phyloP scores from a whole-genome alignment of 441 rosid species.

The Populus hybrid region DNA sequence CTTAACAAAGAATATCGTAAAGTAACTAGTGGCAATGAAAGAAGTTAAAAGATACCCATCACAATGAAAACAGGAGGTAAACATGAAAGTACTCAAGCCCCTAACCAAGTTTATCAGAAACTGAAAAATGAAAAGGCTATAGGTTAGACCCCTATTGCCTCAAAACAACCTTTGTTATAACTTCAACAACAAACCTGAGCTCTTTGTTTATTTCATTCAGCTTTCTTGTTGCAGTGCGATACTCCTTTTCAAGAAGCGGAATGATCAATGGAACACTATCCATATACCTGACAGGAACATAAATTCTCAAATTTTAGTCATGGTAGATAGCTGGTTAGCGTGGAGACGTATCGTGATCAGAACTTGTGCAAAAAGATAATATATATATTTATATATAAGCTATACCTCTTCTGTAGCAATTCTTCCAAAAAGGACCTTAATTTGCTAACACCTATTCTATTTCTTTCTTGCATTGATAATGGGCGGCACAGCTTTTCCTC shows the following conservation, averaged over 20 bases:
- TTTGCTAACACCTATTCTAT: slow-evolving; percentile 88
- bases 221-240: slow-evolving; percentile 58
- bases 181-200: slow-evolving; percentile 56
- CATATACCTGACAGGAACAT: slow-evolving; percentile 63
- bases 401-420: slow-evolving; percentile 76
- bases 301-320: slow-evolving; percentile 15
- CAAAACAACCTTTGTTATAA: neutral
- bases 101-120: slow-evolving; percentile 1
- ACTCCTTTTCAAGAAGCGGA: slow-evolving; percentile 92
- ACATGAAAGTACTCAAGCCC: slow-evolving; percentile 2
- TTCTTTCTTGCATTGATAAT: slow-evolving; percentile 72
- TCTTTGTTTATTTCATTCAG: slow-evolving; percentile 76
- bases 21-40: slow-evolving; percentile 11
- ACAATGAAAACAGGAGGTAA: slow-evolving; percentile 8
- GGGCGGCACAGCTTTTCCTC: slow-evolving; percentile 85
- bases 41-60: slow-evolving; percentile 2
- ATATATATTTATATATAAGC: neutral
- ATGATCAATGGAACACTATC: slow-evolving; percentile 85
- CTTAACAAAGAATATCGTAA: slow-evolving; percentile 9
- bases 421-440: slow-evolving; percentile 84
- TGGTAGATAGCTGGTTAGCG: slow-evolving; percentile 6
- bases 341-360: slow-evolving; percentile 6
- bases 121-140: neutral
- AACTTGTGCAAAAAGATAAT: neutral
- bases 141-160: slow-evolving; percentile 1